Evolutionary conservation across 371 early-diverging fungal species (phyloP), one percentile per base, ranked within the genome.

Genomic region (Mucor piriformis): DNA sequence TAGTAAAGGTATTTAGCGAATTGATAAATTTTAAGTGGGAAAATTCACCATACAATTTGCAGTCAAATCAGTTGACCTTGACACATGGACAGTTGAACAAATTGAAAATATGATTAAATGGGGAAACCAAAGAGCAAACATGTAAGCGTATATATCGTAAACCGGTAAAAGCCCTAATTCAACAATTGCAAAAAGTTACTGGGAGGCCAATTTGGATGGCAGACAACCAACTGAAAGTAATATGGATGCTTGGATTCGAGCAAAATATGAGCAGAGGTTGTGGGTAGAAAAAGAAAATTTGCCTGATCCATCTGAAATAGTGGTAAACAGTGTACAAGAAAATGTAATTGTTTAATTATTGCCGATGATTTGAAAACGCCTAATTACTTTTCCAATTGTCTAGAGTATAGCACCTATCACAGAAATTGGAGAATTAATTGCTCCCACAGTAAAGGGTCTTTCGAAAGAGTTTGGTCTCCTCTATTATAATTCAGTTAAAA

Each of bases 241-340:
- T 58, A 88, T 94, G 56, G 93, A 93, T 34, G 70, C 80, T 53
- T 95, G 88, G 85, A 95, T 95, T 54, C 80, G 92, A 48, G 77
- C 83, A 35, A 95, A 95, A 68, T 95, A 95, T 66, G 93, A 93
- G 40, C 78, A 87, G 60, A 92, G 91, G 67, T 83, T 85, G 64
- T 92, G 86, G 77, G 88, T 87, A 6, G 79, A 72, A 79, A 81
- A 82, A 49, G 91, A 89, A 0, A 77, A 87, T 23, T 70, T 91
- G 42, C 91, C 93, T 42, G 89, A 91, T 63, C 91, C 91, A 8
- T 29, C 29, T 8, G 1, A 29, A 29, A 29, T 29, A 6, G 29
- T 8, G 8, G 29, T 29, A 8, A 29, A 29, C 8, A 6, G 4
- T 29, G 29, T 29, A 8, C 6, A 29, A 8, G 29, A 29, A 29